Evolutionary conservation across 2,329 filamentous ascomycete genomes (phyloP).

Genomic region (Monosporascus sp.): DNA sequence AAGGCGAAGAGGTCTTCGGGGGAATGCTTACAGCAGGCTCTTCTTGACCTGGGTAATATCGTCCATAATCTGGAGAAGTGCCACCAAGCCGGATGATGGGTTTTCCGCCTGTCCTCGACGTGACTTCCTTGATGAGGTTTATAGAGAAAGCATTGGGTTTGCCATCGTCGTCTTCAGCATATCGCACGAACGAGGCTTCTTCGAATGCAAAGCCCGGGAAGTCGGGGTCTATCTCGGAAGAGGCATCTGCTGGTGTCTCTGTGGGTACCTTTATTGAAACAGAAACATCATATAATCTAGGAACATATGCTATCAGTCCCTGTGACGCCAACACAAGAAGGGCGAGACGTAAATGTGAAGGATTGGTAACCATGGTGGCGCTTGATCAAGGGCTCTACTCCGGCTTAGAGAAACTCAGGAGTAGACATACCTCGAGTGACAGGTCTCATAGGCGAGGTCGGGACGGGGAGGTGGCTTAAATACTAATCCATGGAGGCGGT

Average conservation of each 20-base stretch:
- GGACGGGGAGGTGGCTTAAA: not conserved
- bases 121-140: conserved; percentile 30
- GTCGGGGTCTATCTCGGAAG: conserved; percentile 17
- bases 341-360: conserved; percentile 2
- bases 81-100: conserved; percentile 31
- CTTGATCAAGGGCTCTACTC: not conserved
- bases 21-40: conserved; percentile 15
- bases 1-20: not conserved
- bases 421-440: not conserved
- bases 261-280: conserved; percentile 13
- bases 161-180: conserved; percentile 26
- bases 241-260: conserved; percentile 9
- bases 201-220: conserved; percentile 30
- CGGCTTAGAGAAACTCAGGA: not conserved
- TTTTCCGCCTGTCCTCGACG: conserved; percentile 28
- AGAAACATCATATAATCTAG: conserved; percentile 7
- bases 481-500: not conserved
- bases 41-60: conserved; percentile 26
- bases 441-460: not conserved
- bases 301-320: conserved; percentile 11
- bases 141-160: conserved; percentile 28
- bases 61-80: conserved; percentile 31
- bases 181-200: conserved; percentile 28
- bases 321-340: conserved; percentile 12
- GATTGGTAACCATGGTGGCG: conserved; percentile 10